A percentile compares a stretch with the other conserved stretches of the same genome.
Conservation (phyloP, 257 asterid species). For the Solanum paucissectum region DNA sequence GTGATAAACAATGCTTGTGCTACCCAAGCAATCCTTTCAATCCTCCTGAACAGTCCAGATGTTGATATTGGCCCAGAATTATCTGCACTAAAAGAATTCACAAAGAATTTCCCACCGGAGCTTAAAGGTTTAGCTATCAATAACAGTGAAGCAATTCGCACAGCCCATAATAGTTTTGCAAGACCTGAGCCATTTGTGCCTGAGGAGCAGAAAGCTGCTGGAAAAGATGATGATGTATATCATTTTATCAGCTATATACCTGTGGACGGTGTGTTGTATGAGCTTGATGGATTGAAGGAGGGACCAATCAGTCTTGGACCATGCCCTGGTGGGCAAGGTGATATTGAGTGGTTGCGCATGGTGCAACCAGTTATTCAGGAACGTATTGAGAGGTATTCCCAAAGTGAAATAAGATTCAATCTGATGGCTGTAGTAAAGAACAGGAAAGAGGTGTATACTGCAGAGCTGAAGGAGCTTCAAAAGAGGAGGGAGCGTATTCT, state of each 20-base stretch:
- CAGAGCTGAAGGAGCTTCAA: constrained; percentile 91
- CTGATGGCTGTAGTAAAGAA: constrained; percentile 81
- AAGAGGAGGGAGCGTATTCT: constrained; percentile 70
- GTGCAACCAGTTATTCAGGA: constrained; percentile 92
- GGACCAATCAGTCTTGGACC: constrained; percentile 96
- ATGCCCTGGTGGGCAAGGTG: constrained; percentile 57
- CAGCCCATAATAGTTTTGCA: constrained; percentile 95
- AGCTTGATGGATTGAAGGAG: constrained; percentile 96
- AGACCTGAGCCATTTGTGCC: constrained; percentile 93
- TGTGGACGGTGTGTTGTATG: constrained; percentile 80
- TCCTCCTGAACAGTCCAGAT: constrained; percentile 76
- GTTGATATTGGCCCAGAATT: constrained; percentile 86
- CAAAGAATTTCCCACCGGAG: constrained; percentile 87
- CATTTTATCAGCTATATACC: constrained; percentile 97
- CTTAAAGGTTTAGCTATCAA: constrained; percentile 89
- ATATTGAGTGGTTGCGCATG: constrained; percentile 66
- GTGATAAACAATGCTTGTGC: constrained; percentile 98
- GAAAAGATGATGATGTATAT: constrained; percentile 87
- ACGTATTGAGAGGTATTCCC: constrained; percentile 77
- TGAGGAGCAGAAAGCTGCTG: constrained; percentile 78
- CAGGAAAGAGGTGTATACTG: constrained; percentile 71
- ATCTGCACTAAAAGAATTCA: constrained; percentile 72
- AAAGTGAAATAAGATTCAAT: constrained; percentile 84
- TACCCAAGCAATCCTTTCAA: constrained; percentile 93
- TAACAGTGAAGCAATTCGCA: constrained; percentile 90